A percentile compares a stretch with the other conserved stretches of the same genome.
Conservation (phyloP, 345 rosid genomes). For the Lepidium aucheri region DNA sequence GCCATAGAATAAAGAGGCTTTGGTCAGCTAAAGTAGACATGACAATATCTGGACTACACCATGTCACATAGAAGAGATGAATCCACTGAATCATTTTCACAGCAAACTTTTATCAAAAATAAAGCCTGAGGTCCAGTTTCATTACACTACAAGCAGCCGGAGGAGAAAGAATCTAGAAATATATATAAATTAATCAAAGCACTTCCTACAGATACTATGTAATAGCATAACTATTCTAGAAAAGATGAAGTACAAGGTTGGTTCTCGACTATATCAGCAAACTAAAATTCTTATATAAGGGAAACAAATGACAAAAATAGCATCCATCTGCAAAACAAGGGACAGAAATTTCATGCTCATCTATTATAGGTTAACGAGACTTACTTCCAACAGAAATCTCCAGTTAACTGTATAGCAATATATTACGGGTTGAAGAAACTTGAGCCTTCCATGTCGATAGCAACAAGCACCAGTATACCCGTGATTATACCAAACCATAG, state of each 20-base stretch:
- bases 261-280: not conserved
- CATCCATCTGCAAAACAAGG: not conserved
- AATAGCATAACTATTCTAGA: not conserved
- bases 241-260: not conserved
- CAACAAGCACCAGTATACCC: conserved; percentile 48
- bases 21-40: not conserved
- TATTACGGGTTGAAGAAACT: conserved; percentile 69
- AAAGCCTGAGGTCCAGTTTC: not conserved
- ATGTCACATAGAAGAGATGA: not conserved
- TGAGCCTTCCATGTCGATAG: conserved; percentile 53
- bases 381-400: conserved; percentile 25
- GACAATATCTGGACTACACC: not conserved
- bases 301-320: not conserved
- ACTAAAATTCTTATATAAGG: not conserved
- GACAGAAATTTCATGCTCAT: not conserved
- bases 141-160: not conserved
- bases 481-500: conserved; percentile 62
- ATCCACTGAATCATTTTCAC: not conserved
- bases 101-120: not conserved
- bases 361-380: conserved; percentile 9
- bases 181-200: not conserved
- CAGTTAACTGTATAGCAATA: not conserved
- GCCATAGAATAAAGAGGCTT: not conserved
- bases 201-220: not conserved
- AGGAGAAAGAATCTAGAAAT: not conserved